Base-by-base conservation (phyloP, 257 asterid genomes). In the Craterostigma plantagineum region DNA sequence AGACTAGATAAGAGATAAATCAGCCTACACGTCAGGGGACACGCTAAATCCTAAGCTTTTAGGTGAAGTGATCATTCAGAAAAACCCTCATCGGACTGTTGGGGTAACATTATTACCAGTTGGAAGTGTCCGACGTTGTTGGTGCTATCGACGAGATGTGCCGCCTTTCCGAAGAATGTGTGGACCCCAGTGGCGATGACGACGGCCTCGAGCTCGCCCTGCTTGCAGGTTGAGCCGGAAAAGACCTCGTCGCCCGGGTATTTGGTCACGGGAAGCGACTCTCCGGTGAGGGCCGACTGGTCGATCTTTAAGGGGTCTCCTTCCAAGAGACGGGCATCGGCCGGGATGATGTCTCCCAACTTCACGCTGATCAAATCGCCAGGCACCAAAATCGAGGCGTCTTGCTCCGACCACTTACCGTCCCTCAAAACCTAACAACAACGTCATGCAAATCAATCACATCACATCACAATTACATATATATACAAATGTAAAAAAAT, bases 221-320 rank as follows among this genome's bases (percentile, higher is more conserved):
- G 96, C 66, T 85, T 85, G 60, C 92, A 76, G 18, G 96, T 85
- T 51, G 96, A 85, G 14, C 96, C 96, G 2, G 96, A 85, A 71
- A 51, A 85, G 10, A 84, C 93, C 41, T 51, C 90, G 8, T 75
- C 69, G 0, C 87, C 90, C 18, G 92, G 92, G 66, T 69, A 8
- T 57, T 72, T 84, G 17, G 92, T 80, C 6, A 75, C 96, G 0
- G 96, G 92, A 13, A 84, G 72, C 4, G 94, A 85, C 58, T 85
- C 94, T 0, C 96, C 96, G 0, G 96, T 84, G 53, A 84, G 71
- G 33, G 95, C 91, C 0, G 92, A 73, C 18, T 84, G 93, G 41
- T 84, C 93, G 30, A 84, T 81, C 72, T 84, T 84, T 8, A 84
- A 57, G 12, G 96, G 82, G 64, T 85, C 96, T 7, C 96, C 96